phyloP scores from a whole-genome alignment of 768 basidiomycete genomes.

The Obba rivulosa region DNA sequence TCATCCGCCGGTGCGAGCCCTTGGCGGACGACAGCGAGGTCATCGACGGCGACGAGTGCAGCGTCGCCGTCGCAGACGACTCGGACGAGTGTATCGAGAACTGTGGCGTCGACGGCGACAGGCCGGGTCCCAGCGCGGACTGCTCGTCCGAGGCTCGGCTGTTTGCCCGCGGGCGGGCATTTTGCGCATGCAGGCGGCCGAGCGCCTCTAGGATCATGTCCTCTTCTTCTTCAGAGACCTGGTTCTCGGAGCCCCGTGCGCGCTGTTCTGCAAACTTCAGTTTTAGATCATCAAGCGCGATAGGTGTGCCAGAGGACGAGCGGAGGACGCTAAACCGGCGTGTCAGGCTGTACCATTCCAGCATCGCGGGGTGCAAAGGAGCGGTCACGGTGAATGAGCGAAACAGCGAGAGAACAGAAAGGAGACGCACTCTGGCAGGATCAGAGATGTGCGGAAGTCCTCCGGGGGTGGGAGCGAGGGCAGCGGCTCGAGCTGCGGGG shows the following conservation, averaged over 20 bases:
- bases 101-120: constrained; percentile 7
- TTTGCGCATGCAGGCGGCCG: constrained; percentile 42
- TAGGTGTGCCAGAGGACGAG: constrained; percentile 57
- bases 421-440: constrained; percentile 72
- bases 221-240: constrained; percentile 78
- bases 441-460: constrained; percentile 84
- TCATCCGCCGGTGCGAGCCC: constrained; percentile 60
- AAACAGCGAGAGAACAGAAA: constrained; percentile 10
- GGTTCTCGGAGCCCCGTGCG: constrained; percentile 58
- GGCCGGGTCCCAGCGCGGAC: too few relatives aligned
- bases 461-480: constrained; percentile 60
- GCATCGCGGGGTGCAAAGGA: constrained; percentile 14
- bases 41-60: constrained; percentile 18
- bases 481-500: constrained; percentile 31
- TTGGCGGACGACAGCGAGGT: constrained; percentile 29
- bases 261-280: constrained; percentile 72
- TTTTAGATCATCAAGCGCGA: constrained; percentile 60
- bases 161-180: constrained; percentile 14
- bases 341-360: constrained; percentile 52
- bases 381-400: neutral
- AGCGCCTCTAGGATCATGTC: constrained; percentile 79
- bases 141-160: constrained; percentile 8
- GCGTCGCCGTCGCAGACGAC: constrained; percentile 31
- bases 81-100: constrained; percentile 23
- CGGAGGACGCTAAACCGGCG: constrained; percentile 80